Evolutionary conservation across 768 basidiomycete genomes (phyloP).

Genomic region (Russula vinacea): DNA sequence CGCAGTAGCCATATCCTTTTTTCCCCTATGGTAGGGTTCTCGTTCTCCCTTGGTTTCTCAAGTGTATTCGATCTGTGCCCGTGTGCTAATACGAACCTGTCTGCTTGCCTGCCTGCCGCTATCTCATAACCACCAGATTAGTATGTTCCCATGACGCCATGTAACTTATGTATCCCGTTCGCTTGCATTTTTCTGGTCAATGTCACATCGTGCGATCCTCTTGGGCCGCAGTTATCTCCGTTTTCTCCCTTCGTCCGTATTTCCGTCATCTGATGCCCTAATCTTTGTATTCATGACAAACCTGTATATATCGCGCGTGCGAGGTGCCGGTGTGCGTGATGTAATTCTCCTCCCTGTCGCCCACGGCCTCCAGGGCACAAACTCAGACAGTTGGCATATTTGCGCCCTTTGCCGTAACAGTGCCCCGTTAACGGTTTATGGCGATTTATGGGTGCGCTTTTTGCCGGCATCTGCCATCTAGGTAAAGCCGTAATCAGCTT

Average conservation of each 20-base stretch:
- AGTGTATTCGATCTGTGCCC: conserved; percentile 14
- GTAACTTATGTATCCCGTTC: neutral
- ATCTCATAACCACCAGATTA: neutral
- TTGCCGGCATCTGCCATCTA: conserved; percentile 18
- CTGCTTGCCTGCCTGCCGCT: neutral
- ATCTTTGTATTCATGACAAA: conserved; percentile 13
- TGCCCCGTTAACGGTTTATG: neutral
- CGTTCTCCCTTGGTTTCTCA: conserved; percentile 1
- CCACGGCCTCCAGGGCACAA: conserved; percentile 9
- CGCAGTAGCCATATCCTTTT: conserved; percentile 6
- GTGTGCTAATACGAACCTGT: conserved; percentile 5
- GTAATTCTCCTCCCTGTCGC: conserved; percentile 14
- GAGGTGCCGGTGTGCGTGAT: conserved; percentile 5
- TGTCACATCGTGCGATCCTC: neutral
- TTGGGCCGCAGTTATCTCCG: conserved; percentile 7
- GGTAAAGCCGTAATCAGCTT: neutral
- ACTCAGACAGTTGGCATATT: conserved; percentile 6
- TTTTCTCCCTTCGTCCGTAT: conserved; percentile 13
- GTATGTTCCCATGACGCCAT: conserved; percentile 12
- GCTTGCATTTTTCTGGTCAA: neutral
- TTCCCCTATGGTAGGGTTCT: conserved; percentile 1
- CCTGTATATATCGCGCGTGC: neutral
- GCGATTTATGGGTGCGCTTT: neutral
- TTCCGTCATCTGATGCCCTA: conserved; percentile 17
- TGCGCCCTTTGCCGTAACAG: conserved; percentile 19